phyloP scores from a whole-genome alignment of 2,329 filamentous ascomycete genomes.

The Fonsecaea monophora region DNA sequence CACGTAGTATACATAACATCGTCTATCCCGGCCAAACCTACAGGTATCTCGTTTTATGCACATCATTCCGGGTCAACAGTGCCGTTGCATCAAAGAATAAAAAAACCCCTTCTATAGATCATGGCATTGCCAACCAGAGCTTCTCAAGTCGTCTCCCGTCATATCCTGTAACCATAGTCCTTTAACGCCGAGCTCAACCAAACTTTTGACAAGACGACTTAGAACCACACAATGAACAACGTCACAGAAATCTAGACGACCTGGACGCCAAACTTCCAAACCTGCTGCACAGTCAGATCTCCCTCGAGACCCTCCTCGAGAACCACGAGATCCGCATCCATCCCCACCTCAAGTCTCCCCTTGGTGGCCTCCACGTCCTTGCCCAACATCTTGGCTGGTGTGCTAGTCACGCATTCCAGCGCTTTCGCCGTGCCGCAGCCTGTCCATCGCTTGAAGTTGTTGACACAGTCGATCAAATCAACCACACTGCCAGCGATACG shows the following conservation, averaged over 20 bases:
- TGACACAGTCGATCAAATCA: conserved; percentile 79
- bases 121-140: neutral
- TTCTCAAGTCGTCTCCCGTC: neutral
- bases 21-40: neutral
- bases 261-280: conserved; percentile 75
- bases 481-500: conserved; percentile 73
- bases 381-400: conserved; percentile 78
- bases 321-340: conserved; percentile 73
- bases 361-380: conserved; percentile 64
- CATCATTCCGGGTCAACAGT: neutral
- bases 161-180: neutral
- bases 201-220: conserved; percentile 4
- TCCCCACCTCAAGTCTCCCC: conserved; percentile 68
- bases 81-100: conserved; percentile 3
- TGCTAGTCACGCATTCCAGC: conserved; percentile 74
- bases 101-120: conserved; percentile 8
- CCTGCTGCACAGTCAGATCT: conserved; percentile 71
- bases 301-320: conserved; percentile 60
- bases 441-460: conserved; percentile 79
- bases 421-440: conserved; percentile 72
- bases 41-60: conserved; percentile 4
- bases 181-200: conserved; percentile 8
- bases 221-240: neutral
- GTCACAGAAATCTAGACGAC: conserved; percentile 21
- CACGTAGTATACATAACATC: conserved; percentile 3